These are phyloP conservation scores for Chlorella sp. DNA, from an alignment of 139 green algal genomes.

Conservation along the genomic window DNA sequence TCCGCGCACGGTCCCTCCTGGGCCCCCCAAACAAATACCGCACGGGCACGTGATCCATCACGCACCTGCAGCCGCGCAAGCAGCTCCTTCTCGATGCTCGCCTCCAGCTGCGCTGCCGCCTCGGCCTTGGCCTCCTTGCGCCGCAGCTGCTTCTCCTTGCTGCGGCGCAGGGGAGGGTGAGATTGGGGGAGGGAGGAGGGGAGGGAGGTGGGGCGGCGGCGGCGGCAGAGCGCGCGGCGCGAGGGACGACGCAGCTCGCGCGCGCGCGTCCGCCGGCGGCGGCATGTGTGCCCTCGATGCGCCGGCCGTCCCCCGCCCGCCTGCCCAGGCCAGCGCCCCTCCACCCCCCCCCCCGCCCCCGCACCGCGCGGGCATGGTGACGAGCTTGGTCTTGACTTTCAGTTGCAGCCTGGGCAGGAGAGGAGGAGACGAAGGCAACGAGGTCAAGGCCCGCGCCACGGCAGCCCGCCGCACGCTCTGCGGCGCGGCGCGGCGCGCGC, in stretches of 20 bases:
- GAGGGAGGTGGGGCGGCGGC: background rate
- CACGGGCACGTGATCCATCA: too few species aligned
- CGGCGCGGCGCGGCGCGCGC: too few species aligned
- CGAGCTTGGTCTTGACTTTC: conserved; percentile 79
- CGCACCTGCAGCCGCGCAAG: conserved; percentile 77
- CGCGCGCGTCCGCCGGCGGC: background rate
- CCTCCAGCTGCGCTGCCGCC: conserved; percentile 88
- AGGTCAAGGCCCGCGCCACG: too few species aligned
- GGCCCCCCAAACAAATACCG: too few species aligned
- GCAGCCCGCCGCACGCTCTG: too few species aligned
- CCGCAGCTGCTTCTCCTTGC: conserved; percentile 79
- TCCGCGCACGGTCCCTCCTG: too few species aligned
- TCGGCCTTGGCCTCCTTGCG: conserved; percentile 91
- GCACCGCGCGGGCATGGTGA: conserved; percentile 83
- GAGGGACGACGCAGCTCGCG: background rate
- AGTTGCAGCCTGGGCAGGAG: conserved; percentile 86
- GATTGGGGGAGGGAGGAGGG: background rate
- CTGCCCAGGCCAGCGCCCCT: background rate
- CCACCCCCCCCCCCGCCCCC: background rate
- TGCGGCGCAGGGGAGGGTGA: conserved; percentile 18
- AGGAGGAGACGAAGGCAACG: too few species aligned
- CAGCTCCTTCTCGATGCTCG: conserved; percentile 89
- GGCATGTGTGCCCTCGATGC: background rate
- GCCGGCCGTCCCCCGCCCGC: background rate
- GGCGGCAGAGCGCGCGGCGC: background rate